phyloP scores from a whole-genome alignment of 768 basidiomycete species.

The Nidula microcarpa region DNA sequence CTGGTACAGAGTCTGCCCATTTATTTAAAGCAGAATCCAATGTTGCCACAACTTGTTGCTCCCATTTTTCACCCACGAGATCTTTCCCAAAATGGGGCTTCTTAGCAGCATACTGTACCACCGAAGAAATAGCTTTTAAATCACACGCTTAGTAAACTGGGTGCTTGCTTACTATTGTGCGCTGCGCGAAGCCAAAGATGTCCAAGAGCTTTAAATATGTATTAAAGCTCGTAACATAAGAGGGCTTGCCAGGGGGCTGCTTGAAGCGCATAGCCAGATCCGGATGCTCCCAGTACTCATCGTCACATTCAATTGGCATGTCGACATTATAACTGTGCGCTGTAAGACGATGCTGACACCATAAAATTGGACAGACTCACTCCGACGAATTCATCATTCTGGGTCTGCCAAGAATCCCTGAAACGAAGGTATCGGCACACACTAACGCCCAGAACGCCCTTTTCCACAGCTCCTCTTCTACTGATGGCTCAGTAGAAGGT shows the following conservation, averaged over 20 bases:
- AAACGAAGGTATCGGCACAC: conserved; percentile 12
- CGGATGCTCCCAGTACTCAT: conserved; percentile 39
- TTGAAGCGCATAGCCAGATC: conserved; percentile 41
- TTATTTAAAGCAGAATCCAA: conserved; percentile 62
- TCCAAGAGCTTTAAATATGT: conserved; percentile 42
- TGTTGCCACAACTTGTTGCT: conserved; percentile 49
- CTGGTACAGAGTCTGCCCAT: conserved; percentile 57
- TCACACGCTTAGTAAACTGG: not conserved
- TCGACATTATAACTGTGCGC: conserved; percentile 55
- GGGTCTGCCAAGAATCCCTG: conserved; percentile 50
- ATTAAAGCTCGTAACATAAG: conserved; percentile 41
- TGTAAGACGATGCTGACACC: not conserved
- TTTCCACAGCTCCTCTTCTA: conserved; percentile 62
- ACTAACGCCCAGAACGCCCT: conserved; percentile 42
- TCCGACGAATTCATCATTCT: conserved; percentile 57
- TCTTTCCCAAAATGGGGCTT: conserved; percentile 37
- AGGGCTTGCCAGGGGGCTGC: conserved; percentile 51
- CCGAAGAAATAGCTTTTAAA: too few relatives aligned
- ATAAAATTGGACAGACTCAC: conserved; percentile 23
- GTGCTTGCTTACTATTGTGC: conserved; percentile 43
- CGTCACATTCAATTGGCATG: conserved; percentile 59
- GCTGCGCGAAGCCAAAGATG: conserved; percentile 46
- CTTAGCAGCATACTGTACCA: conserved; percentile 52
- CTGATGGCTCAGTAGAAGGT: conserved; percentile 20
- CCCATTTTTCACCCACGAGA: conserved; percentile 40